phyloP scores from a whole-genome alignment of 495 filamentous ascomycete genomes.

The Elasticomyces elasticus region DNA sequence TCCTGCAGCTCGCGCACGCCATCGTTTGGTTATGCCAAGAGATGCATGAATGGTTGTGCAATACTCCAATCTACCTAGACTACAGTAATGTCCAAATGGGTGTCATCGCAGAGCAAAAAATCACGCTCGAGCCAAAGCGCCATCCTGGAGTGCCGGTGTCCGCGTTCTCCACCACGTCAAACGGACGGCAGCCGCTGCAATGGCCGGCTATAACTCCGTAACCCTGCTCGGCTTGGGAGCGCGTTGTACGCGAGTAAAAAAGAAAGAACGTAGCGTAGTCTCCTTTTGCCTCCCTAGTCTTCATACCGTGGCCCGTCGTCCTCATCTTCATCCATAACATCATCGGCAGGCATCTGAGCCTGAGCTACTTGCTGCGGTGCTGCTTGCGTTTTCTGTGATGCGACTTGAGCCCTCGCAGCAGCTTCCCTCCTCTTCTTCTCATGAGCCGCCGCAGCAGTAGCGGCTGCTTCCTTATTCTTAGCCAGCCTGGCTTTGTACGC shows the following conservation, averaged over 20 bases:
- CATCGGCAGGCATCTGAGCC: not conserved
- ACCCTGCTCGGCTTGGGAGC: not conserved
- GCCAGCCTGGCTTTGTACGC: constrained; percentile 52
- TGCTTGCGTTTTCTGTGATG: not conserved
- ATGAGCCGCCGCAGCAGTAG: no score
- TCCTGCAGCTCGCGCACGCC: no score
- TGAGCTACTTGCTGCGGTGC: not conserved
- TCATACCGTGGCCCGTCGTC: constrained; percentile 20
- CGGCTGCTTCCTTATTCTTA: constrained; percentile 12
- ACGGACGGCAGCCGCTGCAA: not conserved
- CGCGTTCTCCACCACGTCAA: not conserved
- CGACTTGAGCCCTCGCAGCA: constrained; percentile 5
- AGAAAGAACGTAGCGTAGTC: not conserved
- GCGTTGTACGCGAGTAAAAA: no score
- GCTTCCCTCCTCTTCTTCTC: not conserved
- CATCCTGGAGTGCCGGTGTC: not conserved
- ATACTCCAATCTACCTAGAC: no score
- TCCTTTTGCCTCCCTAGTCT: not conserved
- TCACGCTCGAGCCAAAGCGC: not conserved
- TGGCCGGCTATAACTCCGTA: not conserved
- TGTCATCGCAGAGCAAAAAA: not conserved
- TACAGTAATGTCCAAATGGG: not conserved
- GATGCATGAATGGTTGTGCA: no score
- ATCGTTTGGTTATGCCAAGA: no score
- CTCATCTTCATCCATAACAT: constrained; percentile 4